phyloP scores from a whole-genome alignment of 768 basidiomycete species.

The Coprinopsis cinerea region DNA sequence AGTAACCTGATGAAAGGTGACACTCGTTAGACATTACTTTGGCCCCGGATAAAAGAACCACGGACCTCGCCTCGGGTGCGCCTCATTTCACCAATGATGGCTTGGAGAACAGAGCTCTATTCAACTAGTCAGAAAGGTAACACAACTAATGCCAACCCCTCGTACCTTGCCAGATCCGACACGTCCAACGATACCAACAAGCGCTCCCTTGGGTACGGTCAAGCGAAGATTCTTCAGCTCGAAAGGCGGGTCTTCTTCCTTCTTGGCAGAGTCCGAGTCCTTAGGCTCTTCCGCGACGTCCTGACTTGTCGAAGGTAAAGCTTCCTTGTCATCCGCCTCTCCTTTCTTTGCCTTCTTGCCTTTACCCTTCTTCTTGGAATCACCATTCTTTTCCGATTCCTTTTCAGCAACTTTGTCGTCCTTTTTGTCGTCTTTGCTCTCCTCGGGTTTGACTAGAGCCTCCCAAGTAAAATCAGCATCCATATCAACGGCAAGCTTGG shows the following conservation, averaged over 20 bases:
- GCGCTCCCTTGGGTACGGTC: constrained; percentile 45
- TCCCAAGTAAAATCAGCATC: constrained; percentile 54
- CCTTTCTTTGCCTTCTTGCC: constrained; percentile 15
- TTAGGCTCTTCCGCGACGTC: not conserved
- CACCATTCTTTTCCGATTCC: constrained; percentile 4
- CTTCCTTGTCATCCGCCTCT: not conserved
- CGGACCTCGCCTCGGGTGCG: constrained; percentile 49
- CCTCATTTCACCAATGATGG: constrained; percentile 64
- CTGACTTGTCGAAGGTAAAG: not conserved
- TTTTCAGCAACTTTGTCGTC: too few relatives aligned
- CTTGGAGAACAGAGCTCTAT: constrained; percentile 52
- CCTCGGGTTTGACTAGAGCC: constrained; percentile 17
- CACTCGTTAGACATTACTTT: not conserved
- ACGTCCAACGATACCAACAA: constrained; percentile 66
- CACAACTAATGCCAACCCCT: not conserved
- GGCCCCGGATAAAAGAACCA: not conserved
- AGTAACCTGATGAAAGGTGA: not conserved
- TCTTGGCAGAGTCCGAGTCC: not conserved
- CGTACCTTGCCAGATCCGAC: constrained; percentile 68
- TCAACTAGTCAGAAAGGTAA: not conserved
- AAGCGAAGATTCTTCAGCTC: constrained; percentile 41
- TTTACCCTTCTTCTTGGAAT: not conserved
- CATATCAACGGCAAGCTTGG: constrained; percentile 35
- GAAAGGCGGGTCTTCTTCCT: constrained; percentile 39
- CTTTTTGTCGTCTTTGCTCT: too few relatives aligned